phyloP scores from a whole-genome alignment of 202 grass and related monocot genomes.

The Dendrocalamus latiflorus region DNA sequence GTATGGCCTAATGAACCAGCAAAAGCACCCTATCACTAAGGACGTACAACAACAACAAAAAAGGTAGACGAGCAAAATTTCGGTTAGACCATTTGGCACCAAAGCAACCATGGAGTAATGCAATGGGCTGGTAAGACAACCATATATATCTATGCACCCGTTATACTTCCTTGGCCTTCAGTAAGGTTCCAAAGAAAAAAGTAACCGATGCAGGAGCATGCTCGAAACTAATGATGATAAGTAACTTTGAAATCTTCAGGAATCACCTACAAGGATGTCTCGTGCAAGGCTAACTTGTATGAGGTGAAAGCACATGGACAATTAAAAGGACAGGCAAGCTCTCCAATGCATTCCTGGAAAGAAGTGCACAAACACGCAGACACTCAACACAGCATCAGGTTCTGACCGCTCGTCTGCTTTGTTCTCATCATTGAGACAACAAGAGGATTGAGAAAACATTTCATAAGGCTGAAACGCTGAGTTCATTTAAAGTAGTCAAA shows the following conservation, averaged over 20 bases:
- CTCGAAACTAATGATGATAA: not conserved
- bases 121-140: conserved; percentile 66
- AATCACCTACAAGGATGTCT: not conserved
- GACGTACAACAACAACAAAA: too few relatives aligned
- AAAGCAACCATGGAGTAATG: conserved; percentile 32
- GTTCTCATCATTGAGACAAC: conserved; percentile 23
- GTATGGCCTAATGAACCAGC: not conserved
- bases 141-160: conserved; percentile 42
- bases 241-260: not conserved
- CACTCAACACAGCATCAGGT: conserved; percentile 42
- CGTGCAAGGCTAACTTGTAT: not conserved
- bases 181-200: conserved; percentile 32
- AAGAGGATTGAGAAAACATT: not conserved
- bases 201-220: conserved; percentile 2
- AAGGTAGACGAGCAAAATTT: conserved; percentile 29
- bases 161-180: conserved; percentile 14
- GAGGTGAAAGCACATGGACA: not conserved
- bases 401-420: conserved; percentile 35
- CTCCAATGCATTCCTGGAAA: conserved; percentile 14
- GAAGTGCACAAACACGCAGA: conserved; percentile 17
- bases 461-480: not conserved
- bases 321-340: not conserved
- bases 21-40: not conserved
- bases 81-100: conserved; percentile 60
- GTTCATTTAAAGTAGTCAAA: not conserved